A percentile compares a stretch with the other conserved stretches of the same genome.
These are phyloP conservation scores for Taphrina deformans DNA, from an alignment of 1,139 yeast species.

Conservation along the genomic window DNA sequence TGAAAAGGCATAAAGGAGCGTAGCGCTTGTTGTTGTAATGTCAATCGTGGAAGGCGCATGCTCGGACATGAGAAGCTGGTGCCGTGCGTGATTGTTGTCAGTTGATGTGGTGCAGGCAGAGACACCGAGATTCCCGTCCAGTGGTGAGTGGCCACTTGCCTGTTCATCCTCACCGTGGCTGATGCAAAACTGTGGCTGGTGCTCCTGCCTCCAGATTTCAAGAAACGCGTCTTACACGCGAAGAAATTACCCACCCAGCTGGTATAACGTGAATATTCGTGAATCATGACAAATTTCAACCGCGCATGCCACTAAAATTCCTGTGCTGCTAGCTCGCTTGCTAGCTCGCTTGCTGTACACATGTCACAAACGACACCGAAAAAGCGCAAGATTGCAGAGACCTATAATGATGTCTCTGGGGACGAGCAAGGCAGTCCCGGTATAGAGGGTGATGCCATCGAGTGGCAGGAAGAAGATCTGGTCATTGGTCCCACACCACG, in stretches of 20 bases:
- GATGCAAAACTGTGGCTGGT: not conserved
- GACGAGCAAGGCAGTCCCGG: not conserved
- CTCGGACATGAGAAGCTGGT: not conserved
- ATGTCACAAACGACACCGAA: not conserved
- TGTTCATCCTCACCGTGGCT: no score
- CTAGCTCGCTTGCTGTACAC: not conserved
- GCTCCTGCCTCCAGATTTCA: not conserved
- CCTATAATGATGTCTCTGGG: not conserved
- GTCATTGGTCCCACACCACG: slow-evolving; percentile 28
- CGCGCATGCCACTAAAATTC: no score
- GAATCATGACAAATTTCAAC: no score
- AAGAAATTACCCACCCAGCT: no score
- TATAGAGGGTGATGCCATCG: slow-evolving; percentile 17
- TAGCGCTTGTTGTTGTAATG: not conserved
- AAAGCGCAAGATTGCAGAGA: not conserved
- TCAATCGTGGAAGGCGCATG: not conserved
- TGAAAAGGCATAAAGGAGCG: not conserved
- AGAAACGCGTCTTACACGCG: not conserved
- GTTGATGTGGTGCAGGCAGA: no score
- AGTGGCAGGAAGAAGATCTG: slow-evolving; percentile 9
- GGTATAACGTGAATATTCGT: no score
- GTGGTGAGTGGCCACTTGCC: no score
- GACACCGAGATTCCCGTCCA: no score
- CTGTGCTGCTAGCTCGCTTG: no score
- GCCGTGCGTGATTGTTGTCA: not conserved